Evolutionary conservation across 1,284 basidiomycete species (phyloP).

Genomic region (Fomitopsis palustris): DNA sequence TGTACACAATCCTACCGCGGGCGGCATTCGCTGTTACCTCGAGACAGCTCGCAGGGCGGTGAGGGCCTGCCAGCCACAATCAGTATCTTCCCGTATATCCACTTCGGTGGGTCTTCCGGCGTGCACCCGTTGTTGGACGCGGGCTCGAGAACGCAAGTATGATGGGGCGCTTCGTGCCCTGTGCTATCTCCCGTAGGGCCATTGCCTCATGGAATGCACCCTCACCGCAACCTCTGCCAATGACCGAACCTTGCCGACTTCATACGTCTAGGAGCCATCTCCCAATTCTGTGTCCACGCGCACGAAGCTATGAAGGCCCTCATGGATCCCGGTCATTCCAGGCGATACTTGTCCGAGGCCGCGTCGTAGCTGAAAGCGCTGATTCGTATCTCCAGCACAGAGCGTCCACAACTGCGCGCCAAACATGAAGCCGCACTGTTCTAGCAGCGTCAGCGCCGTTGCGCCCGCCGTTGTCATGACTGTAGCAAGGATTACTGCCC

Average conservation of each 20-base stretch:
- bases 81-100: slow-evolving; percentile 75
- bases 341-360: slow-evolving; percentile 54
- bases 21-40: slow-evolving; percentile 56
- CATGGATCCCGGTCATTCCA: slow-evolving; percentile 44
- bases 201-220: slow-evolving; percentile 83
- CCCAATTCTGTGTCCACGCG: slow-evolving; percentile 54
- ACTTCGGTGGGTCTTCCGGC: slow-evolving; percentile 69
- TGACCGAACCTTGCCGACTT: slow-evolving; percentile 45
- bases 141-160: slow-evolving; percentile 85
- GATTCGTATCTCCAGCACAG: slow-evolving; percentile 55
- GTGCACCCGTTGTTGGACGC: slow-evolving; percentile 69
- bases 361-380: slow-evolving; percentile 63
- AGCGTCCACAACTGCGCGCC: slow-evolving; percentile 62
- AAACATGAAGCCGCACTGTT: slow-evolving; percentile 77
- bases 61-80: slow-evolving; percentile 85
- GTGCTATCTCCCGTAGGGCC: slow-evolving; percentile 68
- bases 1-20: not conserved
- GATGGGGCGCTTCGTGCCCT: slow-evolving; percentile 67
- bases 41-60: slow-evolving; percentile 65
- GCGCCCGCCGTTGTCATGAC: slow-evolving; percentile 74
- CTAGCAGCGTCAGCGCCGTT: slow-evolving; percentile 62
- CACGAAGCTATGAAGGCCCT: slow-evolving; percentile 53
- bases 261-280: slow-evolving; percentile 31
- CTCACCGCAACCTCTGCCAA: slow-evolving; percentile 65
- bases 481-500: slow-evolving; percentile 80